A percentile compares a stretch with the other conserved stretches of the same genome.
phyloP scores from a whole-genome alignment of 331 rosid species.

The Saraca asoca region DNA sequence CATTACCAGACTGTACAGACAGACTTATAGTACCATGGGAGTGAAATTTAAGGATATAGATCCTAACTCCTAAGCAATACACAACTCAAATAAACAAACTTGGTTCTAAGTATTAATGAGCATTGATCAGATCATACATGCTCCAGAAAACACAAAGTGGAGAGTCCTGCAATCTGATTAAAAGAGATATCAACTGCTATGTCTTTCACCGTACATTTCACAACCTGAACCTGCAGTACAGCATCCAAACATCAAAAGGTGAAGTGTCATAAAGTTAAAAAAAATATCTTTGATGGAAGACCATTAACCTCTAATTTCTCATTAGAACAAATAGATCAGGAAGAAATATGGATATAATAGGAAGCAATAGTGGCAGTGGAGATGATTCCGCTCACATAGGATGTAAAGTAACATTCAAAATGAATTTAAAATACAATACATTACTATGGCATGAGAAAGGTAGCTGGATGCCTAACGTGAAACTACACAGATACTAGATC shows the following conservation, averaged over 20 bases:
- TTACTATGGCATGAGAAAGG: slow-evolving; percentile 16
- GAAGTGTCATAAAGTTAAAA: too few species aligned
- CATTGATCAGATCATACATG: slow-evolving; percentile 13
- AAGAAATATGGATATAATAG: too few species aligned
- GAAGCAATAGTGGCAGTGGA: background rate
- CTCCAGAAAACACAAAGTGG: slow-evolving; percentile 46
- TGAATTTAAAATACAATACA: background rate
- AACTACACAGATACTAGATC: background rate
- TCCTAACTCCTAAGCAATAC: slow-evolving; percentile 19
- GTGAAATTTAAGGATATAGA: slow-evolving; percentile 23
- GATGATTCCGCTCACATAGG: background rate
- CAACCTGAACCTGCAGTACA: slow-evolving; percentile 48
- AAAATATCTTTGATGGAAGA: too few species aligned
- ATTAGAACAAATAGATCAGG: too few species aligned
- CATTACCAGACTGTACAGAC: background rate
- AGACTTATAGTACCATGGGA: background rate
- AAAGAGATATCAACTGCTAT: slow-evolving; percentile 57
- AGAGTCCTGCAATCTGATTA: slow-evolving; percentile 53
- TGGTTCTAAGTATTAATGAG: slow-evolving; percentile 16
- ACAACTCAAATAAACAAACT: slow-evolving; percentile 28
- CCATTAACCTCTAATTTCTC: too few species aligned
- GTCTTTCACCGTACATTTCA: slow-evolving; percentile 48
- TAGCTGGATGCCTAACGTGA: background rate
- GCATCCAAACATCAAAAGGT: slow-evolving; percentile 10
- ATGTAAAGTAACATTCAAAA: background rate